Conservation (phyloP, 129 eudicot genomes). For the Flaveria linearis region DNA sequence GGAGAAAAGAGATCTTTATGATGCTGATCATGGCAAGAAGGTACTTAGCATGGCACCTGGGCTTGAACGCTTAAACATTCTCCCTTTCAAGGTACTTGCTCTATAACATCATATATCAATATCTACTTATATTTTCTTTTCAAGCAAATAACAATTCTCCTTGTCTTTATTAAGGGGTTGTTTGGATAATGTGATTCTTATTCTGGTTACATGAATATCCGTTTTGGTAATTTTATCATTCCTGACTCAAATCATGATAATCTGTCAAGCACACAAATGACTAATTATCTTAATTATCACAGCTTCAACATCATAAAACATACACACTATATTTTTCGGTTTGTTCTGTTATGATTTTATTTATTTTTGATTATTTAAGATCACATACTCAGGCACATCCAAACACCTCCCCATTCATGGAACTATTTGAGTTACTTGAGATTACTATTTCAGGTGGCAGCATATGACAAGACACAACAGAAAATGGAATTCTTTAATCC, state of each 20-base stretch:
- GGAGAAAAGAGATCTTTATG: constrained; percentile 84
- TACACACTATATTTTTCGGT: no score
- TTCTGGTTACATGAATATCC: neutral
- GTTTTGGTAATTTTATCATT: no score
- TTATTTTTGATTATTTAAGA: neutral
- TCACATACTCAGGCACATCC: neutral
- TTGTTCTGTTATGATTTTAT: no score
- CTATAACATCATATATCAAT: no score
- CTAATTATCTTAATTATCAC: no score
- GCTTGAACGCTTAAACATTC: constrained; percentile 85
- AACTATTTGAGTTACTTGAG: constrained; percentile 1
- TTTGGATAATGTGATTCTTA: neutral
- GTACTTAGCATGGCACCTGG: constrained; percentile 99
- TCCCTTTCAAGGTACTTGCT: constrained; percentile 78
- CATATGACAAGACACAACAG: constrained; percentile 75
- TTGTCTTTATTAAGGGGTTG: neutral
- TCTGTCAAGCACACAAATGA: no score
- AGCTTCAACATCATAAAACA: no score
- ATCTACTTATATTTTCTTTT: no score
- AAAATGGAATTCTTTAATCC: constrained; percentile 97
- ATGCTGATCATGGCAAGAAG: constrained; percentile 95
- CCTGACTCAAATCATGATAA: no score
- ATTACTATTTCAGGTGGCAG: constrained; percentile 66
- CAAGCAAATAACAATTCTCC: no score
- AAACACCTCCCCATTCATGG: neutral